Base-by-base conservation (phyloP, 805 yeast species). In the Danielia reshetovae region DNA sequence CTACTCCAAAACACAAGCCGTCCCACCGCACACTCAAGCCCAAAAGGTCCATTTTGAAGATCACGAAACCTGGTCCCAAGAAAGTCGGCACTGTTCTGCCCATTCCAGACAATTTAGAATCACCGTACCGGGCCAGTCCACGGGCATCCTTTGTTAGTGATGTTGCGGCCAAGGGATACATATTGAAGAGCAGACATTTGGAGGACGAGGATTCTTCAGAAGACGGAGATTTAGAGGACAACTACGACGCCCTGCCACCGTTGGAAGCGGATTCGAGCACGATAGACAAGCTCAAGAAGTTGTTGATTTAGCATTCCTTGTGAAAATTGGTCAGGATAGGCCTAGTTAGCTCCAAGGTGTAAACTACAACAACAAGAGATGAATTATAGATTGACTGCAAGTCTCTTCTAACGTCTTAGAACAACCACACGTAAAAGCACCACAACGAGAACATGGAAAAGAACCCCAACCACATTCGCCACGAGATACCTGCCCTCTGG, bases 401-500 rank as follows among this genome's bases (percentile, higher is more conserved):
- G n/a, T n/a, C n/a, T n/a, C n/a, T n/a, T n/a, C n/a, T n/a, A n/a
- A n/a, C n/a, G n/a, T n/a, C n/a, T 19, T 38, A 45, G 13, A 45
- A 45, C 27, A 64, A 34, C 74, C 74, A 68, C 17, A 67, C 62
- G 54, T 62, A 67, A 47, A 63, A 59, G 40, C 68, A 68, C 60
- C 62, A 64, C 28, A 60, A 24, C 31, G 57, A 49, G 18, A 67
- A 67, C 14, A 62, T 27, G 23, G 43, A 31, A 45, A 68, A 67
- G 39, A 68, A 70, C 21, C 48, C 44, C 27, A 65, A 48, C 74
- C 74, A 68, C 69, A 64, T 62, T 34, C 57, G 52, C 67, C 72
- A 68, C 28, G 63, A 54, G 29, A 68, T 65, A 3, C 74, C 74
- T 10, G 72, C 72, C 26, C 65, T 48, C 51, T 65, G 59, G 51